phyloP scores from a whole-genome alignment of 2,329 filamentous ascomycete genomes.

The Claviceps maximensis region DNA sequence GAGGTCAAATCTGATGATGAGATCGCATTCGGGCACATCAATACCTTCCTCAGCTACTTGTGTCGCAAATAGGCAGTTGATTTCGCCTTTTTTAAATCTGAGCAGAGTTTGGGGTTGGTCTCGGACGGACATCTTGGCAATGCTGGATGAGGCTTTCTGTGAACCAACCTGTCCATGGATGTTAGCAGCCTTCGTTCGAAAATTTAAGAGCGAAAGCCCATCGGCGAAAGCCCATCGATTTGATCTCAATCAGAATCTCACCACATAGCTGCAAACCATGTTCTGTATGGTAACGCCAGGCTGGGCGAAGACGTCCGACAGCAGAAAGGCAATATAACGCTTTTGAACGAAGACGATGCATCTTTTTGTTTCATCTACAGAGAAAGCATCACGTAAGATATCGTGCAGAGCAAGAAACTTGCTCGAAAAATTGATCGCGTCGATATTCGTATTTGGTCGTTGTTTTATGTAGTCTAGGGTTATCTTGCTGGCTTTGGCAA shows the following conservation, averaged over 20 bases:
- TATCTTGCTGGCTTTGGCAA: background rate
- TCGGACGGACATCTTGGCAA: slow-evolving; percentile 53
- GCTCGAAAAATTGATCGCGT: slow-evolving; percentile 41
- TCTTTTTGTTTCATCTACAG: slow-evolving; percentile 31
- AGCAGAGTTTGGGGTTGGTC: slow-evolving; percentile 63
- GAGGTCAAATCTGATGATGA: slow-evolving; percentile 67
- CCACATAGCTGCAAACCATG: slow-evolving; percentile 48
- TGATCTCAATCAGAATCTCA: too few species aligned
- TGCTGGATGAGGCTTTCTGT: slow-evolving; percentile 25
- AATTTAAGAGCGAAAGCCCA: background rate
- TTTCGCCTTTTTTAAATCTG: slow-evolving; percentile 43
- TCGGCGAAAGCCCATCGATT: too few species aligned
- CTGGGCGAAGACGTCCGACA: slow-evolving; percentile 54
- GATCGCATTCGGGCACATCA: slow-evolving; percentile 54
- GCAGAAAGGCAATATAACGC: slow-evolving; percentile 60
- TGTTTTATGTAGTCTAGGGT: background rate
- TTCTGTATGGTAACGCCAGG: slow-evolving; percentile 40
- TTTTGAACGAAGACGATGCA: slow-evolving; percentile 84
- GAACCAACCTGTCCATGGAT: slow-evolving; percentile 16
- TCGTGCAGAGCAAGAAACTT: slow-evolving; percentile 56
- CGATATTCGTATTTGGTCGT: slow-evolving; percentile 4
- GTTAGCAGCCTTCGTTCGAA: background rate
- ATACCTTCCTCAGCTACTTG: slow-evolving; percentile 56
- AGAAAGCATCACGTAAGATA: slow-evolving; percentile 52
- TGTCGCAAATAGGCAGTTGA: slow-evolving; percentile 54